Percentiles rank a stretch among this genome's conserved stretches.
Conservation (phyloP, 1,139 yeast genomes). For the Pneumocystis oryctolagi region DNA sequence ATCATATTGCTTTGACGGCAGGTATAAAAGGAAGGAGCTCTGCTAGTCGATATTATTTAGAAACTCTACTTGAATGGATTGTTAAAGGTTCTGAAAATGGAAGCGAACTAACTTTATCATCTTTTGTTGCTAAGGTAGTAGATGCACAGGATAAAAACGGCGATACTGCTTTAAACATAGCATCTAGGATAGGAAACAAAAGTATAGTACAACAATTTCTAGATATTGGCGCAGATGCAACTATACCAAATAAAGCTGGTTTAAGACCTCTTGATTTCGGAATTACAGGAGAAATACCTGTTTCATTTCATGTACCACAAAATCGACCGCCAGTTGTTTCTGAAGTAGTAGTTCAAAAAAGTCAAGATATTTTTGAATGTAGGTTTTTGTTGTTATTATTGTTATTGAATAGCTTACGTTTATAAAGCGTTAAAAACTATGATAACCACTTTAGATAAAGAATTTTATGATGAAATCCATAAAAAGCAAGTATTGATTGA, state of each 20-base stretch:
- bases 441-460: slow-evolving; percentile 24
- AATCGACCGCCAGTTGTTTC: slow-evolving; percentile 6
- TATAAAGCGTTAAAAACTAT: slow-evolving; percentile 27
- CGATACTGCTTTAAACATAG: slow-evolving; percentile 74
- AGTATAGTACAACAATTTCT: slow-evolving; percentile 67
- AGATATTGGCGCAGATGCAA: slow-evolving; percentile 75
- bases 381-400: slow-evolving; percentile 1
- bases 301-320: slow-evolving; percentile 12
- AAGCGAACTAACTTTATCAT: slow-evolving; percentile 28
- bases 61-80: slow-evolving; percentile 67
- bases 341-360: slow-evolving; percentile 22
- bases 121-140: slow-evolving; percentile 50
- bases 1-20: slow-evolving; percentile 73
- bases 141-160: slow-evolving; percentile 74
- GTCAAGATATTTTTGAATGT: slow-evolving; percentile 29
- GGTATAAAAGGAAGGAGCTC: slow-evolving; percentile 56
- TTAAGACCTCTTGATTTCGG: slow-evolving; percentile 80
- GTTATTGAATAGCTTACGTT: background rate
- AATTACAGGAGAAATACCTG: slow-evolving; percentile 20
- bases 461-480: slow-evolving; percentile 36
- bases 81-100: slow-evolving; percentile 34
- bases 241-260: slow-evolving; percentile 67
- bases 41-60: slow-evolving; percentile 62
- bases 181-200: slow-evolving; percentile 73
- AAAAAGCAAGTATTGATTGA: slow-evolving; percentile 34